phyloP scores from a whole-genome alignment of 2,329 filamentous ascomycete genomes.

The Drechslerella coelobrocha region DNA sequence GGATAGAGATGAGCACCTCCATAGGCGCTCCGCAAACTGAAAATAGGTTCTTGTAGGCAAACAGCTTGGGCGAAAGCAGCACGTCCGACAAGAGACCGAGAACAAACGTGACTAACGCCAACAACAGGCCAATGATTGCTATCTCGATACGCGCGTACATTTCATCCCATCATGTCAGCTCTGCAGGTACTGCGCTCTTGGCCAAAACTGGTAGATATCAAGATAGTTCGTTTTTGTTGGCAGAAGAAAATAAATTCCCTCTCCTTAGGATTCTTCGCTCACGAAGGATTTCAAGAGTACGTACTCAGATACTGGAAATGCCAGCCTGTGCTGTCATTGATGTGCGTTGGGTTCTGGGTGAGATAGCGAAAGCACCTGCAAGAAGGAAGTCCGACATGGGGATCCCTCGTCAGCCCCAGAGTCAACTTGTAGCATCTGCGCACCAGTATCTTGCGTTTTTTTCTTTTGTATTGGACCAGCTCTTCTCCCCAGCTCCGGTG shows the following conservation, averaged over 20 bases:
- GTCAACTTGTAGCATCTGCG: too few species aligned
- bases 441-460: conserved; percentile 12
- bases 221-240: conserved; percentile 12
- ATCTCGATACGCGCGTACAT: conserved; percentile 22
- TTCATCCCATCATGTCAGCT: conserved; percentile 46
- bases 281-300: conserved; percentile 39
- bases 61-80: conserved; percentile 66
- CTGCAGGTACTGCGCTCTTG: conserved; percentile 30
- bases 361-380: conserved; percentile 39
- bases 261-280: conserved; percentile 16
- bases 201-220: conserved; percentile 23
- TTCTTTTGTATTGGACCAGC: too few species aligned
- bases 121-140: conserved; percentile 70
- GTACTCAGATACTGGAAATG: conserved; percentile 49
- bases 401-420: conserved; percentile 32
- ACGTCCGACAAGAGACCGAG: conserved; percentile 71
- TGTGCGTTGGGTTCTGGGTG: conserved; percentile 34
- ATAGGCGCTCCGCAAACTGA: conserved; percentile 72
- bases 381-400: conserved; percentile 10
- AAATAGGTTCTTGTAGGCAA: conserved; percentile 71
- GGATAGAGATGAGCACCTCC: conserved; percentile 72
- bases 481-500: too few species aligned
- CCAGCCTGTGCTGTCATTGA: conserved; percentile 49
- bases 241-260: conserved; percentile 25
- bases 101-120: conserved; percentile 68